Evolutionary conservation across 768 basidiomycete genomes (phyloP), one percentile per base, ranked within the genome.

Genomic region (Rhodotorula toruloides): DNA sequence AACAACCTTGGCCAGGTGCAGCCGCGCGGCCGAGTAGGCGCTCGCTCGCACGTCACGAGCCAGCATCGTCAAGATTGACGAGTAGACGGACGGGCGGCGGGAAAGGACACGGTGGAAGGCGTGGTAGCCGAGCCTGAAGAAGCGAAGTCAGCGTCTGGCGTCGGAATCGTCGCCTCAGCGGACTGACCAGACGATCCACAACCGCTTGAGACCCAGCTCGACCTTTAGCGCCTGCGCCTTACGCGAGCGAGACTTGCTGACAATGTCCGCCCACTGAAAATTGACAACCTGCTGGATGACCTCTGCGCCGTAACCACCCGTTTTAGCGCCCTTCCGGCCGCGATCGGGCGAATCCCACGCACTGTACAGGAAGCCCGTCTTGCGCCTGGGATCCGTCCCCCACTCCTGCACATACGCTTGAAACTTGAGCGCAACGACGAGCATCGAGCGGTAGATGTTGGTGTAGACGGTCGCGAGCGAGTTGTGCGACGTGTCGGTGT

Each of bases 391-490:
- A 10, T 71, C 67, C 0, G 60, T n/a, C 12, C 68, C 63, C 75
- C 77, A 77, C 21, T 70, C 70, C 42, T 82, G 81, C 40, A 97
- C 79, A 75, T 97, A 96, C 58, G 83, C 82, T 65, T 90, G 85
- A 82, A 91, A 87, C 79, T 90, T 94, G 81, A 91, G 86, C 0
- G 88, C 90, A 5, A 85, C 82, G 48, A 96, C 77, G 37, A 89
- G 77, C 74, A 92, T 87, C 73, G 86, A 89, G 75, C 91, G 88
- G 76, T 91, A 96, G 19, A 94, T 81, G 77, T 97, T 99, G 58
- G 85, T 76, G 76, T 88, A 84, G 16, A 91, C 84, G 3, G 81
- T 82, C 47, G 81, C 74, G 25, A 77, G 70, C 13, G 83, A 78
- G 76, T 93, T 96, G 67, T 94, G 80, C 21, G 76, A 74, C 9